Evolutionary conservation across 2,329 filamentous ascomycete species (phyloP).

Genomic region (Metarhizium rileyi): DNA sequence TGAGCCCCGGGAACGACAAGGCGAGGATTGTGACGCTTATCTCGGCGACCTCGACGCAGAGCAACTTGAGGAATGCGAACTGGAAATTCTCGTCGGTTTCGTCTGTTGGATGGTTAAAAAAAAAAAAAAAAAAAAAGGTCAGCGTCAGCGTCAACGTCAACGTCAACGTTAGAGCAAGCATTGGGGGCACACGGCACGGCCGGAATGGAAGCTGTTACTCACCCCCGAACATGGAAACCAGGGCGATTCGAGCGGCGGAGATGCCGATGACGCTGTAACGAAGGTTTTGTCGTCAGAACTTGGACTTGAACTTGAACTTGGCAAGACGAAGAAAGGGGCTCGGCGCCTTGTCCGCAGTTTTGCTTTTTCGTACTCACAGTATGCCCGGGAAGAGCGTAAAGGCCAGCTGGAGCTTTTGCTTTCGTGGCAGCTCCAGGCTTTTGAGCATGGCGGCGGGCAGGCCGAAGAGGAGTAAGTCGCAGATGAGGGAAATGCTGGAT

Average conservation of each 20-base stretch:
- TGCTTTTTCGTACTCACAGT: no score
- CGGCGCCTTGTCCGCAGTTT: no score
- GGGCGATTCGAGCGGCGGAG: neutral
- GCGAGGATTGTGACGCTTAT: neutral
- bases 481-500: slow-evolving; percentile 1
- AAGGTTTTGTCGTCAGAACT: neutral
- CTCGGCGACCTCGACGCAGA: neutral
- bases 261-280: neutral
- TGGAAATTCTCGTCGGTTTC: neutral
- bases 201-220: neutral
- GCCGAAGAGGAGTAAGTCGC: slow-evolving; percentile 5
- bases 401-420: slow-evolving; percentile 2
- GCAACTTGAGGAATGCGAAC: neutral
- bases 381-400: slow-evolving; percentile 4
- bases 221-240: neutral
- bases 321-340: no score
- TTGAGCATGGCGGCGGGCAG: slow-evolving; percentile 3
- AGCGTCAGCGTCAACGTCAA: no score
- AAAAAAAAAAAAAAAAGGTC: no score
- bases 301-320: no score
- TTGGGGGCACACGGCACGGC: no score
- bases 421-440: slow-evolving; percentile 1
- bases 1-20: neutral
- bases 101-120: no score
- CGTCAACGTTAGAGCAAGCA: no score